These are phyloP conservation scores for Phaffomyces thermotolerans DNA, from an alignment of 805 yeast species.

Conservation along the genomic window DNA sequence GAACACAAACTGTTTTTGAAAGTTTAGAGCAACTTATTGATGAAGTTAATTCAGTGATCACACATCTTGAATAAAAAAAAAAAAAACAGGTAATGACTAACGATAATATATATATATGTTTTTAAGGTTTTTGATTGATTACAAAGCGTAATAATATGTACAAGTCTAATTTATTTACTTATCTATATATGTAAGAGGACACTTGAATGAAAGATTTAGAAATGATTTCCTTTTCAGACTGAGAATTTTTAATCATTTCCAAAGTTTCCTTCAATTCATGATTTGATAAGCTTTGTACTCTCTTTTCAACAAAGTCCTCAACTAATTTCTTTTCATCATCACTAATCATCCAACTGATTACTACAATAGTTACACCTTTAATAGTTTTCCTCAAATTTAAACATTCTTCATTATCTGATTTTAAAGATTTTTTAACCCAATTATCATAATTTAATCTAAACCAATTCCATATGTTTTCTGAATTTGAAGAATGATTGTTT, in stretches of 20 bases:
- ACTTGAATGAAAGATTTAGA: too few relatives aligned
- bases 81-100: too few relatives aligned
- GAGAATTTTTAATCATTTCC: conserved; percentile 12
- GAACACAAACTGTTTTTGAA: conserved; percentile 14
- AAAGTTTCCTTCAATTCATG: conserved; percentile 28
- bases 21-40: conserved; percentile 18
- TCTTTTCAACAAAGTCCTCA: conserved; percentile 27
- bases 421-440: conserved; percentile 43
- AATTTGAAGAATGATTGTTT: conserved; percentile 28
- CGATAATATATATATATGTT: too few relatives aligned
- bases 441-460: conserved; percentile 42
- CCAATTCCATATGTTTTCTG: conserved; percentile 48
- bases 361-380: conserved; percentile 29
- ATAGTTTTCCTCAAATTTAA: conserved; percentile 40
- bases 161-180: too few relatives aligned
- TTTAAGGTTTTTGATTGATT: too few relatives aligned
- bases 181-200: too few relatives aligned
- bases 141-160: too few relatives aligned
- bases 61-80: neutral
- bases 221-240: conserved; percentile 1
- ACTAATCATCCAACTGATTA: conserved; percentile 29
- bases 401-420: conserved; percentile 39
- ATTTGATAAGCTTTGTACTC: conserved; percentile 28
- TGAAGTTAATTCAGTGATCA: conserved; percentile 15
- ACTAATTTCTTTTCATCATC: conserved; percentile 22